These are phyloP conservation scores for Penicillium atrosanguineum DNA, from an alignment of 495 filamentous ascomycete species.

Conservation along the genomic window DNA sequence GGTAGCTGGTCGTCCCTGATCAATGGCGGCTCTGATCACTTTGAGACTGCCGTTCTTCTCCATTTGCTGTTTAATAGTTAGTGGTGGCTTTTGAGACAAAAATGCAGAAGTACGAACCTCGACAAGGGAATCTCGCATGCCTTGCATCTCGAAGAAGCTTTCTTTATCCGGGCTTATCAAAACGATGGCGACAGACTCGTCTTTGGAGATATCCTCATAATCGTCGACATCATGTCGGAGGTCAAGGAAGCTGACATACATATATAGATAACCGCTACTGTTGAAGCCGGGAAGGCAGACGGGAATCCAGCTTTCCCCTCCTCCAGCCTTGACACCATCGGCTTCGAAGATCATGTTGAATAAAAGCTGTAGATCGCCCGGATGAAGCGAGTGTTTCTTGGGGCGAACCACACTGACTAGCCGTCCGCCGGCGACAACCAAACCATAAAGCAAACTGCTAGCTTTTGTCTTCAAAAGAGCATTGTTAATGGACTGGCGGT, in stretches of 20 bases:
- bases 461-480: conserved; percentile 74
- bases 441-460: conserved; percentile 80
- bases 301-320: conserved; percentile 96
- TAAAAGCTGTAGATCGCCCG: conserved; percentile 90
- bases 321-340: conserved; percentile 79
- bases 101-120: conserved; percentile 36
- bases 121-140: conserved; percentile 80
- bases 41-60: conserved; percentile 72
- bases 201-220: conserved; percentile 43
- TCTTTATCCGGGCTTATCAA: conserved; percentile 92
- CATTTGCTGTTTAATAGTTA: conserved; percentile 49
- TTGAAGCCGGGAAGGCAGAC: conserved; percentile 97
- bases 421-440: conserved; percentile 89
- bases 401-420: conserved; percentile 93
- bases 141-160: conserved; percentile 82
- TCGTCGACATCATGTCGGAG: conserved; percentile 33
- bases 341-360: conserved; percentile 99
- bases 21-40: conserved; percentile 69
- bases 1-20: conserved; percentile 63
- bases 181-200: conserved; percentile 84
- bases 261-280: conserved; percentile 94
- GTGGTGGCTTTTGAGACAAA: background rate
- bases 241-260: conserved; percentile 93
- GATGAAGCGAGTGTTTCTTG: conserved; percentile 92
- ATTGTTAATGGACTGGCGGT: conserved; percentile 83